Base-by-base conservation (phyloP, 202 grass and related monocot species). In the Musa balbisiana region DNA sequence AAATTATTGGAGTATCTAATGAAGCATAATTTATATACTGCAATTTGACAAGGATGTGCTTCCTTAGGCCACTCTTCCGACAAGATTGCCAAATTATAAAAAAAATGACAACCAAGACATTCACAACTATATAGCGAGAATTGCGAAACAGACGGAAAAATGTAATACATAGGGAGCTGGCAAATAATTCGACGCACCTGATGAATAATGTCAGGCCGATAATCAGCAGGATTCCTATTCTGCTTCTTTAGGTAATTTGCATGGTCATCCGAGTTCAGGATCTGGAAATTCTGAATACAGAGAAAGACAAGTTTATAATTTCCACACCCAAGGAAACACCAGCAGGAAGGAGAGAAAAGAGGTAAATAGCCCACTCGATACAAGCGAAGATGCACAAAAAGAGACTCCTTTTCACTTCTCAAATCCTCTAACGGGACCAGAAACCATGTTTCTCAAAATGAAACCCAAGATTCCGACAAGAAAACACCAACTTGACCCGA, bases 201-300 rank as follows among this genome's bases (percentile, higher is more conserved):
- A 58, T 98, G 89, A 88, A 98, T 93, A 62, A 98, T 98, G 78
- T 98, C 90, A 55, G 94, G 90, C 60, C 88, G 91, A 62, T 98
- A 98, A 85, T 93, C 88, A 74, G 90, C 90, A 29, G 94, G 94
- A 82, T 93, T 89, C 58, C 79, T 76, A 60, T 93, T 89, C 67
- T 93, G 90, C 83, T 93, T 98, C 81, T 84, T 91, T 50, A 98
- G 77, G 82, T 91, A 98, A 83, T 98, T 93, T 27, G 90, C 81
- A 11, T 98, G 90, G 55, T 98, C 94, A 79, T 93, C 90, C 2
- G 88, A 94, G 66, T 98, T 98, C 83, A 98, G 85, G 11, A 98
- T 91, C 89, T 92, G 94, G 78, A 94, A 92, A 79, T 53, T 83
- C 88, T 98, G 76, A 6, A 85, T 24, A 81, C 51, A 80, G 33